phyloP scores from a whole-genome alignment of 495 filamentous ascomycete genomes.

The Hapsidospora chrysogenum region DNA sequence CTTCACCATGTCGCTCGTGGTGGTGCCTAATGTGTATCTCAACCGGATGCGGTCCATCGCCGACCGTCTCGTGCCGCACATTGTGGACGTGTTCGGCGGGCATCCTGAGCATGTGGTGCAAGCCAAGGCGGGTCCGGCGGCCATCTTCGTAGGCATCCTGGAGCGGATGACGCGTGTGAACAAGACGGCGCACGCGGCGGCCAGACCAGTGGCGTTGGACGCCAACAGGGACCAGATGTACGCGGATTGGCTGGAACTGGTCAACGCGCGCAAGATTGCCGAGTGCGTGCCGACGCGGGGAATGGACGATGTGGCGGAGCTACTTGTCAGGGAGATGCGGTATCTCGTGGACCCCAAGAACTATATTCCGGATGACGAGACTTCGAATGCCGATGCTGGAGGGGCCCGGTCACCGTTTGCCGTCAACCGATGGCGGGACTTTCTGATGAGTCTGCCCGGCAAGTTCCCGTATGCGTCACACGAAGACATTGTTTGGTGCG shows the following conservation, averaged over 20 bases:
- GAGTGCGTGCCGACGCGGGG: conserved; percentile 41
- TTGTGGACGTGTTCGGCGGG: conserved; percentile 60
- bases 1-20: conserved; percentile 68
- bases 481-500: conserved; percentile 49
- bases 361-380: conserved; percentile 36
- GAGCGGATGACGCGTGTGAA: conserved; percentile 82
- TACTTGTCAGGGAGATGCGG: conserved; percentile 59
- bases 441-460: conserved; percentile 55
- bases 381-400: too few species aligned
- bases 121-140: conserved; percentile 74
- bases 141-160: conserved; percentile 71
- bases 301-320: conserved; percentile 50
- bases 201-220: conserved; percentile 55
- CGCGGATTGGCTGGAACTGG: conserved; percentile 68
- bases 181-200: conserved; percentile 70
- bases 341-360: conserved; percentile 49
- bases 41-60: conserved; percentile 75
- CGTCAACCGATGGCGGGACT: conserved; percentile 71
- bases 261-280: conserved; percentile 53
- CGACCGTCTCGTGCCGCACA: conserved; percentile 57
- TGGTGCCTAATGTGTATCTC: conserved; percentile 68
- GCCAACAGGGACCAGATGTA: conserved; percentile 82
- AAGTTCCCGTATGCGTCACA: conserved; percentile 57
- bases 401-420: too few species aligned
- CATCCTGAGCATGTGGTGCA: conserved; percentile 70